phyloP scores from a whole-genome alignment of 805 yeast genomes.

The Kodamaea neixiangensis region DNA sequence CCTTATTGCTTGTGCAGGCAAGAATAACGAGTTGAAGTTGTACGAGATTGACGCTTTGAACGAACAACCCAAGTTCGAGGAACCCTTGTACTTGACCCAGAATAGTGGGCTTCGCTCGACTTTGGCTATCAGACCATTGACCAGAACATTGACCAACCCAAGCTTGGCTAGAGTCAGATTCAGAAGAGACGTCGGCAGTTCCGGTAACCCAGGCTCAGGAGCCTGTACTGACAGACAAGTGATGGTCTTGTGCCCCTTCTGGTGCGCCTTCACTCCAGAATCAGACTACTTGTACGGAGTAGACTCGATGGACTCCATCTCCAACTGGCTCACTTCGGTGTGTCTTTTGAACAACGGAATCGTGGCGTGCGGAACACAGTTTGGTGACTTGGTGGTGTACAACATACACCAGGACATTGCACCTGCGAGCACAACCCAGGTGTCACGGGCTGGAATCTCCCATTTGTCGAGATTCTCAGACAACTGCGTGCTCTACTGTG shows the following conservation, averaged over 20 bases:
- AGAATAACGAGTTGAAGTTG: constrained; percentile 27
- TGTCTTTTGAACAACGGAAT: constrained; percentile 17
- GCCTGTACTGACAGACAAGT: constrained; percentile 11
- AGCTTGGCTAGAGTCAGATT: constrained; percentile 2
- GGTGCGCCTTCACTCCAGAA: constrained; percentile 14
- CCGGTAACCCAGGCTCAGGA: constrained; percentile 1
- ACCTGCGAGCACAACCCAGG: constrained; percentile 16
- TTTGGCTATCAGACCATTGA: not conserved
- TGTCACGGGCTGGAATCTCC: constrained; percentile 29
- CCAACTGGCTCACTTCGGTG: constrained; percentile 27
- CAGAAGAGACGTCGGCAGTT: not conserved
- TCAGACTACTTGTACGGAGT: constrained; percentile 14
- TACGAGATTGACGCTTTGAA: constrained; percentile 23
- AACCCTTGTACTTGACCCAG: not conserved
- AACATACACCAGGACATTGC: constrained; percentile 15
- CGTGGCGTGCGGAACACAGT: constrained; percentile 33
- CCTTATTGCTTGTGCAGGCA: constrained; percentile 27
- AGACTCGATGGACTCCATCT: constrained; percentile 11
- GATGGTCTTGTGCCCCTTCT: constrained; percentile 17
- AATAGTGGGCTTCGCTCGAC: constrained; percentile 7
- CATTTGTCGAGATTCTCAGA: constrained; percentile 19
- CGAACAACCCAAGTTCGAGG: not conserved
- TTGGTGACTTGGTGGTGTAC: constrained; percentile 29
- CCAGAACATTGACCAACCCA: constrained; percentile 1
- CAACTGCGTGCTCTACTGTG: constrained; percentile 25